Conservation (phyloP, 1,139 yeast species). For the Kodamaea derodonti region DNA sequence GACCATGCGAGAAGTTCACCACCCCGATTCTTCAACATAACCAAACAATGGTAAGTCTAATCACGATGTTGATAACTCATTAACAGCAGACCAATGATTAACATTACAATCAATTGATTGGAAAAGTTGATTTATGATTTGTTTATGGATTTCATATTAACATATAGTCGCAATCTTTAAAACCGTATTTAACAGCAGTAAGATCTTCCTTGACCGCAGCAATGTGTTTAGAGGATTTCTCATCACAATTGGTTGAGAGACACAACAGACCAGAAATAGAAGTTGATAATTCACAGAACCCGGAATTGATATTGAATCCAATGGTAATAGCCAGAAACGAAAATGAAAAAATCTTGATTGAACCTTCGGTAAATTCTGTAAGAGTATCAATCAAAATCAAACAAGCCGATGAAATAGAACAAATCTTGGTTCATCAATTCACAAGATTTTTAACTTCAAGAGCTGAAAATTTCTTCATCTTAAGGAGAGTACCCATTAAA, state of each 20-base stretch:
- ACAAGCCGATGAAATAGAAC: constrained; percentile 97
- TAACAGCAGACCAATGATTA: no score
- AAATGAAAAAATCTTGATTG: constrained; percentile 87
- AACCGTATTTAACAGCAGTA: constrained; percentile 92
- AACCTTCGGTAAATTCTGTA: constrained; percentile 87
- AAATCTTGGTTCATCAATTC: constrained; percentile 88
- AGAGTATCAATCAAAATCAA: constrained; percentile 89
- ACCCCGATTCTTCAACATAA: no score
- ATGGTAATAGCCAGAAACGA: constrained; percentile 91
- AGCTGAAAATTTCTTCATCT: constrained; percentile 89
- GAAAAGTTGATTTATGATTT: no score
- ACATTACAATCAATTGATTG: no score
- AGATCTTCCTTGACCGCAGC: constrained; percentile 94
- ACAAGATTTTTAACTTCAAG: constrained; percentile 90
- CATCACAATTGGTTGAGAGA: constrained; percentile 93
- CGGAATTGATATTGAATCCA: constrained; percentile 84
- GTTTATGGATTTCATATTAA: no score
- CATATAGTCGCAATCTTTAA: constrained; percentile 78
- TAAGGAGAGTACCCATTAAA: constrained; percentile 85
- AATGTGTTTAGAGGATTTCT: constrained; percentile 88
- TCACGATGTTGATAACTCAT: no score
- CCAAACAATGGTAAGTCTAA: no score
- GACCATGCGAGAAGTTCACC: no score
- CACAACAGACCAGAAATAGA: constrained; percentile 97
- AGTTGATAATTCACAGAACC: constrained; percentile 57